Evolutionary conservation across 2,329 filamentous ascomycete genomes (phyloP), one percentile per base, ranked within the genome.

Genomic region (Salinomyces thailandicus): DNA sequence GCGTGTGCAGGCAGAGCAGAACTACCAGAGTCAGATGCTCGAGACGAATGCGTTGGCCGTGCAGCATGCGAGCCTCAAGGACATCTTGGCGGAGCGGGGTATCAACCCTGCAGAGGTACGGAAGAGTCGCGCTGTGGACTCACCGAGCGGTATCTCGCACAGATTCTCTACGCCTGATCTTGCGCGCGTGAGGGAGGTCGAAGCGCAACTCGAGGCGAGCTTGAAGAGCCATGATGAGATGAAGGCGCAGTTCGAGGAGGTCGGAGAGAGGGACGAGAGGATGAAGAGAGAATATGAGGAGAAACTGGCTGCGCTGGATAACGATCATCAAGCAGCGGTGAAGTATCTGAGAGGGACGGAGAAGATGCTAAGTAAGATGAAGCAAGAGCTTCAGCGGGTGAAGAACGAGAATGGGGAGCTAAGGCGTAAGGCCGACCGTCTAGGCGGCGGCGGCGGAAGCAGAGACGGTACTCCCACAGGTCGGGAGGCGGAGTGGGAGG

Each of bases 291-390:
- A 83, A 31, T 96, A 93, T 64, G 82, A 87, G 44, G 87, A 95
- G 58, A 95, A 95, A 61, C 72, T 98, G 35, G 76, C 85, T 41
- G 87, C 94, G 56, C 76, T 98, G 19, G 87, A 96, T 62, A 93
- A 87, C 57, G 91, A 98, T 59, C 95, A 98, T 58, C 86, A 95
- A 61, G 94, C 91, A 28, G 89, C 91, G 12, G 87, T 96, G 33
- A 91, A 95, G 61, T 98, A 98, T 55, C 85, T 98, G 49, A 93
- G 94, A 62, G 91, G 91, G 40, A 96, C 91, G 1, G 91, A 98
- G 63, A 96, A 95, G 72, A 95, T 98, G 86, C 75, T 98, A 33
- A 87, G 91, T 62, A 89, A 93, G 61, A 89, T 98, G 72, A 96
- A 96, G 67, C 86, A 95, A 53, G 91, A 98, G 63, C 71, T 98